A percentile compares a stretch with the other conserved stretches of the same genome.
Evolutionary conservation across 306 rosid species (phyloP).

Genomic region (Quercus parvula): DNA sequence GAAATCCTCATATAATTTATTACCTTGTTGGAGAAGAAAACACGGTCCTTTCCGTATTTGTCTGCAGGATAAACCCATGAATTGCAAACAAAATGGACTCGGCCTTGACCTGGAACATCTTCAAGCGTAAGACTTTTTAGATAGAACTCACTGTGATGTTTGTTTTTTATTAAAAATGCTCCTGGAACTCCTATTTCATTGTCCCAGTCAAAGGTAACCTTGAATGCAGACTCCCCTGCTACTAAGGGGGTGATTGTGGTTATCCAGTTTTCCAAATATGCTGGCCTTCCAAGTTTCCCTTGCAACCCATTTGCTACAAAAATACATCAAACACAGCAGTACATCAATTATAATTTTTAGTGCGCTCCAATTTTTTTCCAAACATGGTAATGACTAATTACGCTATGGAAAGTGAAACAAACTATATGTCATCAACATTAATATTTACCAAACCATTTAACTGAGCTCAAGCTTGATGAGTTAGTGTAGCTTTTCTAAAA

Average conservation of each 20-base stretch:
- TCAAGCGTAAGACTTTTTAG: slow-evolving; percentile 60
- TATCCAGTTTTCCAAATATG: slow-evolving; percentile 58
- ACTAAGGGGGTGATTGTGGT: slow-evolving; percentile 32
- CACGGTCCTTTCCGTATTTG: slow-evolving; percentile 51
- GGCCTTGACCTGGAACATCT: slow-evolving; percentile 61
- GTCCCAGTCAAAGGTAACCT: slow-evolving; percentile 61
- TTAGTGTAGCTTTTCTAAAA: too few relatives aligned
- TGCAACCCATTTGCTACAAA: slow-evolving; percentile 41
- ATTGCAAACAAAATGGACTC: slow-evolving; percentile 67
- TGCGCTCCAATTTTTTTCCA: too few relatives aligned
- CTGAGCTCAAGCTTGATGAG: too few relatives aligned
- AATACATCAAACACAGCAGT: neutral
- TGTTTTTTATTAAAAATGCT: slow-evolving; percentile 61
- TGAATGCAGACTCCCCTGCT: slow-evolving; percentile 52
- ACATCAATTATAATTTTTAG: neutral
- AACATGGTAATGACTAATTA: too few relatives aligned
- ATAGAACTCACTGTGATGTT: slow-evolving; percentile 68
- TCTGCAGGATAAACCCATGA: slow-evolving; percentile 78
- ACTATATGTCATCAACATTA: too few relatives aligned
- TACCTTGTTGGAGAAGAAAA: slow-evolving; percentile 86
- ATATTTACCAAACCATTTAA: too few relatives aligned
- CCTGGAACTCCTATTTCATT: slow-evolving; percentile 61
- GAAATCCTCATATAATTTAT: neutral
- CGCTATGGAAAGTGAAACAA: too few relatives aligned
- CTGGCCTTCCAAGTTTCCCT: slow-evolving; percentile 60